Evolutionary conservation across 2,329 filamentous ascomycete genomes (phyloP), one percentile per base, ranked within the genome.

Genomic region (Chrysoporthe austroafricana): DNA sequence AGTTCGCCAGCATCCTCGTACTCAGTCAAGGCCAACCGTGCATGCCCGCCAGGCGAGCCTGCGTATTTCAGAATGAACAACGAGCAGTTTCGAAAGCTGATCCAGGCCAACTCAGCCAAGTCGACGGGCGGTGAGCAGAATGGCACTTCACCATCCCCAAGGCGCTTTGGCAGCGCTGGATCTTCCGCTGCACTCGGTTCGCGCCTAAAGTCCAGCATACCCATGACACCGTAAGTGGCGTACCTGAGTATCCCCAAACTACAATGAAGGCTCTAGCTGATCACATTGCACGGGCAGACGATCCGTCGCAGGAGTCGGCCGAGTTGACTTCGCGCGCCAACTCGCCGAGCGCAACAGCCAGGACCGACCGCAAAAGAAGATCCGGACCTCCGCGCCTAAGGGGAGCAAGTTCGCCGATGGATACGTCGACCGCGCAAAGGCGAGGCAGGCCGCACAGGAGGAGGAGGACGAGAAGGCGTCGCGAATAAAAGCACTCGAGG

Each of bases 41-140:
- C 34, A 39, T 57, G 34, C 16, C 18, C 34, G 16, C 14, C 32
- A 57, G 34, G 54, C 16, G 32, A 57, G 54, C 13, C 4, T 34
- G 42, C 18, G 59, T 11, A 21, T 32, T 11, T n/a, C 58, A 64
- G 63, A 6, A 98, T 99, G 96, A 97, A 98, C 78, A 98, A 98
- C 84, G 88, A 94, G 56, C 93, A 97, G 74, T 99, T 99, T 75
- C 91, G 96, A 65, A 91, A 91, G 71, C 86, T 98, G 7, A 79
- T 97, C 32, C 83, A 89, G 58, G 78, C 79, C 52, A 84, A 83
- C 69, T 75, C 83, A 7, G 75, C 78, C 66, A 83, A 82, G 69
- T 70, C 78, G 42, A 73, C 77, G 21, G 65, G 73, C 70, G 68
- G 79, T 72, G 67, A 77, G 69, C 79, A 79, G 76, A 78, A 86